Evolutionary conservation across 2,329 filamentous ascomycete species (phyloP), one percentile per base, ranked within the genome.

Genomic region (Colletotrichum spaethianum): DNA sequence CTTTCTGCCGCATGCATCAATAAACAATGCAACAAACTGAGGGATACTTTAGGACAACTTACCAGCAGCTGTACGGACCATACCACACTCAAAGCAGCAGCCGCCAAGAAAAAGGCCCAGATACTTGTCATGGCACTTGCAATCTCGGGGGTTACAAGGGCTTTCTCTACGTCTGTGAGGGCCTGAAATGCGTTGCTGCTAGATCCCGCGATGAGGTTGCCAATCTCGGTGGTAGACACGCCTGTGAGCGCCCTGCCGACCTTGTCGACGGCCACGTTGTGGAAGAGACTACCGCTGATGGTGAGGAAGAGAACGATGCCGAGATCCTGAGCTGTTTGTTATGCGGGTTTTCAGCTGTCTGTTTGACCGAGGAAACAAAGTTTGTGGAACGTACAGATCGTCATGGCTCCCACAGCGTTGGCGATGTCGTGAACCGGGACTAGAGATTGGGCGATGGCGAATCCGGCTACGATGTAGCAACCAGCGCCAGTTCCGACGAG

Each of bases 401-500:
- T 36, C 33, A 36, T 36, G 8, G 33, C 33, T 1, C 81, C 78
- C 31, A 84, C 79, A 3, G 77, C 77, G 31, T 78, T 74, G 2
- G 80, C 64, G 7, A 82, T 75, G 14, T 82, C 77, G 2, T 76
- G 67, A 3, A 77, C 74, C 1, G 76, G 70, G 6, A 82, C 82
- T 8, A 79, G 79, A 0, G 79, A 75, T 59, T 83, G 81, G 0
- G 77, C 79, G 36, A 85, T 79, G 4, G 81, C 75, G 68, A 82
- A 83, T 1, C 77, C 77, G 4, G 82, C 80, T 62, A 83, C 80
- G 14, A 80, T 75, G 70, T 78, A 82, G 26, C 75, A 77, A 4
- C 84, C 84, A 4, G 76, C 76, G 3, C 85, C 84, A 5, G 83
- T 72, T 2, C 82, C 85, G 3, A 86, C 65, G 12, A 87, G 75